phyloP scores from a whole-genome alignment of 352 stramenopile species.

The Lagenidium giganteum region DNA sequence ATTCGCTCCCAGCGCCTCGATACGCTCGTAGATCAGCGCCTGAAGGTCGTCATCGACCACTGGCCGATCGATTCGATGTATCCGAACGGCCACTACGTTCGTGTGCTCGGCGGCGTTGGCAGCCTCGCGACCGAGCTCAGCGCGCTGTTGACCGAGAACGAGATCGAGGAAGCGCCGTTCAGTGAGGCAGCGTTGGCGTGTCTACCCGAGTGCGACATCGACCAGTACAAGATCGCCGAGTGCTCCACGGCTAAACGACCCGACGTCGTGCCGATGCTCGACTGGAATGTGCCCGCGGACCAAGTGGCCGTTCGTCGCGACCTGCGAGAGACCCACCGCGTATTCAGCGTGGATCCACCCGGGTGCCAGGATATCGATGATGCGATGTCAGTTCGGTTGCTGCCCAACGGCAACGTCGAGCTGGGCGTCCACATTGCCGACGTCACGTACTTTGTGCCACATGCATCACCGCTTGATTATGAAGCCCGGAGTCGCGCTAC shows the following conservation, averaged over 20 bases:
- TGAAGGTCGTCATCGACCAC: constrained; percentile 81
- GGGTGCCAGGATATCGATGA: constrained; percentile 91
- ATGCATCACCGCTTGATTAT: constrained; percentile 94
- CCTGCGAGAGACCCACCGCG: constrained; percentile 53
- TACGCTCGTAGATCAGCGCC: constrained; percentile 62
- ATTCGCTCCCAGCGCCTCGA: constrained; percentile 78
- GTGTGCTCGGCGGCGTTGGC: constrained; percentile 54
- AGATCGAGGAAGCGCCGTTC: constrained; percentile 80
- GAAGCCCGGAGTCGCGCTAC: constrained; percentile 90
- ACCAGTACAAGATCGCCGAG: constrained; percentile 49
- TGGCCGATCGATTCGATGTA: constrained; percentile 78
- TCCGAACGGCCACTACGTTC: constrained; percentile 75
- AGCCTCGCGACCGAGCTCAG: constrained; percentile 75
- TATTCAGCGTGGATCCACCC: constrained; percentile 88
- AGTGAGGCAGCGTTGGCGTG: constrained; percentile 82
- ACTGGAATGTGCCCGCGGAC: constrained; percentile 57
- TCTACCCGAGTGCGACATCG: constrained; percentile 72
- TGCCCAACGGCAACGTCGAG: constrained; percentile 84
- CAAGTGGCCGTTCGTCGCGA: constrained; percentile 59
- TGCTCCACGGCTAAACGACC: constrained; percentile 77
- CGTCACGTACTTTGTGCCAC: constrained; percentile 97
- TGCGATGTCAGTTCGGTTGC: constrained; percentile 75
- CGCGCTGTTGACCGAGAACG: constrained; percentile 77
- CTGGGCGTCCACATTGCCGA: constrained; percentile 99
- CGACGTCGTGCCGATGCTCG: constrained; percentile 38